Evolutionary conservation across 2,329 filamentous ascomycete species (phyloP).

Genomic region (Capronia epimyces): DNA sequence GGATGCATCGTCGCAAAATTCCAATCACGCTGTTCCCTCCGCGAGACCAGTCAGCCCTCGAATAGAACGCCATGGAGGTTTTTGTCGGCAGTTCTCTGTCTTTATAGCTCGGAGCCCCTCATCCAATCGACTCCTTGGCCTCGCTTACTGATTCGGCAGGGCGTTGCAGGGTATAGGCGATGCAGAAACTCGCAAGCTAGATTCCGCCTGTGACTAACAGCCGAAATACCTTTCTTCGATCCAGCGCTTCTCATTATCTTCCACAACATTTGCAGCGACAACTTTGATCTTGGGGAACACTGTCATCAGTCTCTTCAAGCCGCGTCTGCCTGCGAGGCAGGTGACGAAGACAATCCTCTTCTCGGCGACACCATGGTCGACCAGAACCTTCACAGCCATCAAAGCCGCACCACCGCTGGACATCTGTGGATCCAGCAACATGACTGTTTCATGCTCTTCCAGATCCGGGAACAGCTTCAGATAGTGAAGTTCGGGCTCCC

Average conservation of each 20-base stretch:
- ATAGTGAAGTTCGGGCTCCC: conserved; percentile 90
- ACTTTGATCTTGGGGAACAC: conserved; percentile 85
- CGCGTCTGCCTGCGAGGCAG: conserved; percentile 79
- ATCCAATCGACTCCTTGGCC: too few relatives aligned
- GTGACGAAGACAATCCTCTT: conserved; percentile 87
- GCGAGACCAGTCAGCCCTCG: too few relatives aligned
- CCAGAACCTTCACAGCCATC: conserved; percentile 93
- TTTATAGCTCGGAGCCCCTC: too few relatives aligned
- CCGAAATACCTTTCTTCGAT: conserved; percentile 84
- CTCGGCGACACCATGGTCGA: conserved; percentile 85
- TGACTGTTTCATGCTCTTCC: conserved; percentile 67
- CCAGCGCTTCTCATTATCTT: conserved; percentile 81
- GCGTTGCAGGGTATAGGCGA: too few relatives aligned
- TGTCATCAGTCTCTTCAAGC: conserved; percentile 75
- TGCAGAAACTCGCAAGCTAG: neutral
- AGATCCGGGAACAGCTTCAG: conserved; percentile 73
- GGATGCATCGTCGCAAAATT: too few relatives aligned
- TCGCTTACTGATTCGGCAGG: too few relatives aligned
- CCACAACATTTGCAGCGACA: conserved; percentile 75
- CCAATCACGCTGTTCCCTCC: too few relatives aligned
- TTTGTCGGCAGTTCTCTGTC: too few relatives aligned
- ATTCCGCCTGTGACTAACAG: conserved; percentile 51
- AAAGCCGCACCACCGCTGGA: conserved; percentile 76
- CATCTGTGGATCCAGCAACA: conserved; percentile 91
- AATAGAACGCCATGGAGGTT: too few relatives aligned